A percentile compares a stretch with the other conserved stretches of the same genome.
Evolutionary conservation across 164 flowering plant species (phyloP).

Genomic region (Taxillus chinensis): DNA sequence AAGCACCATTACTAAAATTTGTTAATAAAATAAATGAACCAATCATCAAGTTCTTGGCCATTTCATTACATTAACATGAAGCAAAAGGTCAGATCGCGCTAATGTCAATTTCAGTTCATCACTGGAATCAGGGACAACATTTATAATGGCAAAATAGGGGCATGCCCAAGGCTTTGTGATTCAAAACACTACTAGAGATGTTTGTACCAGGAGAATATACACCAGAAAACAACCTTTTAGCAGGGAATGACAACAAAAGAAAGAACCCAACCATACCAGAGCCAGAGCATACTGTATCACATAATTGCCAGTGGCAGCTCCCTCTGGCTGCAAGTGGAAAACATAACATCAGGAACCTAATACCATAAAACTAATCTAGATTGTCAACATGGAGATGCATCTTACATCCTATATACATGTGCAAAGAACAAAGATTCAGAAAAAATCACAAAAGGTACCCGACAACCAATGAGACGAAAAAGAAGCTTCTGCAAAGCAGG

Average conservation of each 20-base stretch:
- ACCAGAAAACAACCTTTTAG: background rate
- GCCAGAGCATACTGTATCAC: slow-evolving; percentile 92
- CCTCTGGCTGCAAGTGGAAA: slow-evolving; percentile 76
- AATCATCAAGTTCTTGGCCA: too few species aligned
- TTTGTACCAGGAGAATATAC: background rate
- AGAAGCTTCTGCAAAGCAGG: slow-evolving; percentile 89
- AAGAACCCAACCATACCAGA: slow-evolving; percentile 47
- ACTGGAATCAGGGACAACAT: too few species aligned
- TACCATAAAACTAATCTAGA: background rate
- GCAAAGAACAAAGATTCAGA: background rate
- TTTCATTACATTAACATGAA: too few species aligned
- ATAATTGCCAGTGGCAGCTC: slow-evolving; percentile 80
- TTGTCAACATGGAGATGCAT: background rate
- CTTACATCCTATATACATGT: background rate
- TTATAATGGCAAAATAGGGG: too few species aligned
- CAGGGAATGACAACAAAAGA: background rate
- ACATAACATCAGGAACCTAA: background rate
- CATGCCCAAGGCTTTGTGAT: too few species aligned
- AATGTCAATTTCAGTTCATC: too few species aligned
- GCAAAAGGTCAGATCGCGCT: too few species aligned
- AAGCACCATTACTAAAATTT: too few species aligned
- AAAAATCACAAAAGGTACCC: slow-evolving; percentile 36
- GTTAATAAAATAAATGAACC: too few species aligned
- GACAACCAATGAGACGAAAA: slow-evolving; percentile 92
- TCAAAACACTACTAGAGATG: too few species aligned